Evolutionary conservation across 2,329 filamentous ascomycete species (phyloP), one percentile per base, ranked within the genome.

Genomic region (Ustulina deusta): DNA sequence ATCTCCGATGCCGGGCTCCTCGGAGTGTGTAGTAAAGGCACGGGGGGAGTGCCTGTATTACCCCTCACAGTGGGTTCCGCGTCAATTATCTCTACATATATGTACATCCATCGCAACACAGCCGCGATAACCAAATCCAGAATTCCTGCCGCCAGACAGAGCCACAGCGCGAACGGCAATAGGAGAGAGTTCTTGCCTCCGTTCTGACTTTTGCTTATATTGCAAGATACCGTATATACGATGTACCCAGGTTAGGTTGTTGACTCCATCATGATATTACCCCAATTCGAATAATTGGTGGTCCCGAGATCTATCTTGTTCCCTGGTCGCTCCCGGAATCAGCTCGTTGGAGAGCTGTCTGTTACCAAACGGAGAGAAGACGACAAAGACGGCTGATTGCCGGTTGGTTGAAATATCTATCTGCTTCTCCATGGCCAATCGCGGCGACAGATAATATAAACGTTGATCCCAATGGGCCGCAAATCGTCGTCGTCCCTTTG

Each of bases 391-490:
- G 13, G 22, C 6, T 44, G 20, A 55, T 32, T 20, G 34, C 38
- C 49, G 38, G 55, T 60, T 59, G 55, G 55, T 55, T 55, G 48
- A n/a, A 42, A 32, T 40, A 63, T 32, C 40, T 40, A 63, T 32
- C 40, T 55, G 40, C 38, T 56, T 63, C 36, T 62, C 48, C 20
- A 61, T 52, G 36, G 48, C 48, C 63, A 59, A 57, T 67, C 34
- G 42, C 22, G 27, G 36, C 36, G 49, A 56, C 34, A 63, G 54
- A 34, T 20, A 44, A 32, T 58, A 59, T 61, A 66, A 38, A 63
- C 38, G 49, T 27, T n/a, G 46, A 65, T 61, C 61, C 68, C 61
- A 60, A 72, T 71, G 66, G 49, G 58, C 63, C 54, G 48, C 63
- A 54, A 61, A 65, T 40, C 38, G 51, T 51, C 38, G 38, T 36